Conservation (phyloP, 176 grass and related monocot species). For the Phoenix dactylifera region DNA sequence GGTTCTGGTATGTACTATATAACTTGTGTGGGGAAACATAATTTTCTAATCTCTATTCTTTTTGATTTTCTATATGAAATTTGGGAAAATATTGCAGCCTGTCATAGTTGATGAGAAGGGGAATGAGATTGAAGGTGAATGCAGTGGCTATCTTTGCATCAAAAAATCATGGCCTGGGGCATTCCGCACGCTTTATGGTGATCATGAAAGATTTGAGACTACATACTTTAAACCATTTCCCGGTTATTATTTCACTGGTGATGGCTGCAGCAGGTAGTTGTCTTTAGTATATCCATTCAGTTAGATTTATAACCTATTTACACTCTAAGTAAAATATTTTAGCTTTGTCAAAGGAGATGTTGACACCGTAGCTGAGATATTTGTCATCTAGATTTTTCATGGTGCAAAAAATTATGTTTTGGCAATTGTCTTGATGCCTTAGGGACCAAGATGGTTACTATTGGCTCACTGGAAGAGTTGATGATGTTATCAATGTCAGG, state of each 20-base stretch:
- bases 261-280: conserved; percentile 85
- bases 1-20: conserved; percentile 54
- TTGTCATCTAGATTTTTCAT: too few relatives aligned
- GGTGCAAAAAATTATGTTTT: background rate
- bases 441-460: conserved; percentile 94
- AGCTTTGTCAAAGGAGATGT: too few relatives aligned
- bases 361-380: too few relatives aligned
- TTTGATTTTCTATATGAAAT: background rate
- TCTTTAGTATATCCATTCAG: background rate
- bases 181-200: conserved; percentile 86
- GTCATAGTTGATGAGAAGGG: conserved; percentile 95
- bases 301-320: too few relatives aligned
- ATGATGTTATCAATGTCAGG: conserved; percentile 99
- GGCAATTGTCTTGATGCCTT: conserved; percentile 23
- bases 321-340: too few relatives aligned
- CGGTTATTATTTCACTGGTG: conserved; percentile 95
- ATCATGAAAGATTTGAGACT: conserved; percentile 96
- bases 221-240: conserved; percentile 96
- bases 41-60: too few relatives aligned
- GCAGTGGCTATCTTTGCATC: conserved; percentile 97
- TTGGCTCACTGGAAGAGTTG: conserved; percentile 96
- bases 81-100: conserved; percentile 36
- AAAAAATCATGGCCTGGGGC: conserved; percentile 96
- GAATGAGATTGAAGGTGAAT: conserved; percentile 72
- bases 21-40: too few relatives aligned